A percentile compares a stretch with the other conserved stretches of the same genome.
Evolutionary conservation across 768 basidiomycete genomes (phyloP).

Genomic region (Collybia sordida): DNA sequence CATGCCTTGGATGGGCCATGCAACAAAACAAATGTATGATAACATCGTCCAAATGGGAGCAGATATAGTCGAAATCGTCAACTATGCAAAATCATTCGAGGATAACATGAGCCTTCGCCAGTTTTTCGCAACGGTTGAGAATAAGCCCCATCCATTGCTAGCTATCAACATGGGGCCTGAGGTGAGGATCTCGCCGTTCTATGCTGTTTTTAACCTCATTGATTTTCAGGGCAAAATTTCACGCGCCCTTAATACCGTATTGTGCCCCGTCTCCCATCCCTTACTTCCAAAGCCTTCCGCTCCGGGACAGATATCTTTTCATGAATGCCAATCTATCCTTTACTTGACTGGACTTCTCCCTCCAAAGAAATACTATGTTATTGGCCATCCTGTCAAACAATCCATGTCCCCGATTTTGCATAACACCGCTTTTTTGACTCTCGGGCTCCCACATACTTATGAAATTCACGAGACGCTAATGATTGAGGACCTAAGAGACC

Average conservation of each 20-base stretch:
- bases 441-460: conserved; percentile 71
- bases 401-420: conserved; percentile 78
- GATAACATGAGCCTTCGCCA: conserved; percentile 63
- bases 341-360: conserved; percentile 64
- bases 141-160: conserved; percentile 57
- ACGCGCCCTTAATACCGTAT: conserved; percentile 64
- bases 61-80: conserved; percentile 73
- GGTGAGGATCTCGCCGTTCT: no score
- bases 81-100: conserved; percentile 55
- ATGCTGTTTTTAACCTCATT: no score
- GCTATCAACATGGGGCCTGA: conserved; percentile 75
- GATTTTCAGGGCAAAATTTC: conserved; percentile 59
- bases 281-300: conserved; percentile 64
- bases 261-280: conserved; percentile 77
- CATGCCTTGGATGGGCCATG: conserved; percentile 60
- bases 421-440: conserved; percentile 63
- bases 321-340: conserved; percentile 64
- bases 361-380: conserved; percentile 59
- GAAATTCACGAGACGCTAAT: conserved; percentile 52
- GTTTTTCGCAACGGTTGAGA: conserved; percentile 46
- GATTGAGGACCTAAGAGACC: conserved; percentile 45
- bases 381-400: conserved; percentile 68
- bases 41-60: conserved; percentile 48
- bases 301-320: conserved; percentile 72
- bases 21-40: conserved; percentile 51